Base-by-base conservation (phyloP, 768 basidiomycete genomes). In the Boletus tomentosulus region DNA sequence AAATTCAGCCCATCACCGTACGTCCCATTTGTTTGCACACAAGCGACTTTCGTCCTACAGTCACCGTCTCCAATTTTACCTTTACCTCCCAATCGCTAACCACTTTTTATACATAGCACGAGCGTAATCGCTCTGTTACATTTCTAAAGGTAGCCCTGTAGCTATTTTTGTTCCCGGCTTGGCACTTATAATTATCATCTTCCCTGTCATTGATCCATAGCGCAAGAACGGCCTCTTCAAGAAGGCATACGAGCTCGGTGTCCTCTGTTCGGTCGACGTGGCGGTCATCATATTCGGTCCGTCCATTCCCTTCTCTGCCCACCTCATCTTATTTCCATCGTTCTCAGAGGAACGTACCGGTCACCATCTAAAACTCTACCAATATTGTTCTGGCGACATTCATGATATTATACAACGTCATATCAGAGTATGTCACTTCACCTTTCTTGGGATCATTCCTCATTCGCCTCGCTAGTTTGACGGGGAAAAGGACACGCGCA, bases 211-310 rank as follows among this genome's bases (percentile, higher is more conserved):
- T 34, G 12, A 34, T 34, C 10, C 43, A 46, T 73, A 92, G 90
- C 83, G 90, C 62, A 91, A 92, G 77, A 89, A 89, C 55, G 90
- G 89, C 5, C 83, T 92, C 58, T 92, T 92, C 84, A 91, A 92
- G 72, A 92, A 92, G 66, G 89, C 90, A 0, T 91, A 91, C 65
- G 89, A 92, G 72, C 86, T 92, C 57, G 89, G 89, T n/a, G 89
- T 92, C 3, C 81, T 92, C 39, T 92, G 90, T 68, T 89, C 87
- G 13, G 90, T 92, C 61, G 89, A 92, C 62, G 88, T 92, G 39
- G 87, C 88, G 5, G 89, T 92, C 67, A 87, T 92, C 68, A 89
- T 92, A 68, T 91, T 92, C 58, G 89, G 85, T 83, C 46, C 51
- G 78, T 65, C 71, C 73, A 49, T 25, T 62, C 59, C 50, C 46